Evolutionary conservation across 1,284 basidiomycete species (phyloP).

Genomic region (Boletus albobrunnescens): DNA sequence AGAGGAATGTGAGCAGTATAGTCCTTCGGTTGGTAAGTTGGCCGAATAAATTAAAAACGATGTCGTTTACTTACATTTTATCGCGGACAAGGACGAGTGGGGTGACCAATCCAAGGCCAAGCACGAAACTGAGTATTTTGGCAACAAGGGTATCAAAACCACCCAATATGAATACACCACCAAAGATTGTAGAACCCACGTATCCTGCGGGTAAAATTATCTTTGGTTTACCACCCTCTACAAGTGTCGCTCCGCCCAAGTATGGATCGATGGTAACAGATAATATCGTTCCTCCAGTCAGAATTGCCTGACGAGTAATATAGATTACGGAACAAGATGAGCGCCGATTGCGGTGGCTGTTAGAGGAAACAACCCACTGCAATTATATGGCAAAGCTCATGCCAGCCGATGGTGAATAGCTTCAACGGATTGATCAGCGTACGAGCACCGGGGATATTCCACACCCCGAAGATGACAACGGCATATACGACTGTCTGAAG

Average conservation of each 20-base stretch:
- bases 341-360: background rate
- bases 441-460: constrained; percentile 75
- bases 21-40: constrained; percentile 47
- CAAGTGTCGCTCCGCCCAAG: constrained; percentile 72
- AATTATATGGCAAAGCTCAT: constrained; percentile 78
- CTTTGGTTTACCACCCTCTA: constrained; percentile 67
- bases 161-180: constrained; percentile 72
- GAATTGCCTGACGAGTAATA: constrained; percentile 51
- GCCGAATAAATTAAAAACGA: background rate
- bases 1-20: constrained; percentile 68
- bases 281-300: constrained; percentile 70
- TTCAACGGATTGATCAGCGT: constrained; percentile 76
- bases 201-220: constrained; percentile 74
- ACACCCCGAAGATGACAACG: constrained; percentile 76
- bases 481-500: constrained; percentile 70
- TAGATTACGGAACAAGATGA: constrained; percentile 10
- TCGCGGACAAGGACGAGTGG: constrained; percentile 77
- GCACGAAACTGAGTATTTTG: constrained; percentile 77
- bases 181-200: constrained; percentile 72
- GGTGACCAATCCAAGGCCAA: constrained; percentile 68
- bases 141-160: constrained; percentile 77
- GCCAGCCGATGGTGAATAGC: constrained; percentile 79
- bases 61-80: constrained; percentile 58
- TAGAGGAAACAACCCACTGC: constrained; percentile 45
- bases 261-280: constrained; percentile 80